Conservation (phyloP, 83 land plant genomes). For the Thuja plicata region DNA sequence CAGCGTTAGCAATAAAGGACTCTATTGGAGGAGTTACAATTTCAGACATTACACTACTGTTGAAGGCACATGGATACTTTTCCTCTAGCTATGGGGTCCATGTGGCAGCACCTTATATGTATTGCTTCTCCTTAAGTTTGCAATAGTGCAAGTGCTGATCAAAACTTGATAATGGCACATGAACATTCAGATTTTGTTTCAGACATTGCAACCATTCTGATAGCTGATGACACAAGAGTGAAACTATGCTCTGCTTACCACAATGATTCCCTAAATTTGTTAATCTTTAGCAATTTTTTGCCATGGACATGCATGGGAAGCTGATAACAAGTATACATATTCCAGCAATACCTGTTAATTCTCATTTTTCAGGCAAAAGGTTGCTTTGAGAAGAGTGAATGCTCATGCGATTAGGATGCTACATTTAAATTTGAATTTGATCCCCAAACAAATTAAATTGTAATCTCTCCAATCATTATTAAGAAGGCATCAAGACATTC, state of each 20-base stretch:
- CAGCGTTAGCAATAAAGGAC: conserved; percentile 12
- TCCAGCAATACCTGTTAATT: conserved; percentile 10
- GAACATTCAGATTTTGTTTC: no score
- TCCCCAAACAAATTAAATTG: conserved; percentile 15
- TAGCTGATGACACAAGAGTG: conserved; percentile 28
- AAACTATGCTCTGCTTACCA: conserved; percentile 13
- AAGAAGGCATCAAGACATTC: conserved; percentile 30
- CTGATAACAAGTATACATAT: conserved; percentile 27
- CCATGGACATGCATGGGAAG: conserved; percentile 10
- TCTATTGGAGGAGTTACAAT: conserved; percentile 38
- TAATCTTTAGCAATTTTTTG: conserved; percentile 22
- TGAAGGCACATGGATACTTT: conserved; percentile 20
- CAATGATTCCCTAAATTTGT: conserved; percentile 3
- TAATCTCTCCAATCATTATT: conserved; percentile 31
- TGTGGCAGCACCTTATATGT: neutral
- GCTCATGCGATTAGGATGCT: conserved; percentile 40
- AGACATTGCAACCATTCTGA: conserved; percentile 12
- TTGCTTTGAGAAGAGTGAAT: conserved; percentile 36
- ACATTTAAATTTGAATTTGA: conserved; percentile 33
- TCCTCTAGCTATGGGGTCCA: conserved; percentile 25
- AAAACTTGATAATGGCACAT: no score
- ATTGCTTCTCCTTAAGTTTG: no score
- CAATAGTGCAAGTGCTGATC: no score
- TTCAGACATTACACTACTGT: conserved; percentile 22
- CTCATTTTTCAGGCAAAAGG: conserved; percentile 26